Evolutionary conservation across 768 basidiomycete species (phyloP), one percentile per base, ranked within the genome.

Genomic region (Symmetrospora coprosmae): DNA sequence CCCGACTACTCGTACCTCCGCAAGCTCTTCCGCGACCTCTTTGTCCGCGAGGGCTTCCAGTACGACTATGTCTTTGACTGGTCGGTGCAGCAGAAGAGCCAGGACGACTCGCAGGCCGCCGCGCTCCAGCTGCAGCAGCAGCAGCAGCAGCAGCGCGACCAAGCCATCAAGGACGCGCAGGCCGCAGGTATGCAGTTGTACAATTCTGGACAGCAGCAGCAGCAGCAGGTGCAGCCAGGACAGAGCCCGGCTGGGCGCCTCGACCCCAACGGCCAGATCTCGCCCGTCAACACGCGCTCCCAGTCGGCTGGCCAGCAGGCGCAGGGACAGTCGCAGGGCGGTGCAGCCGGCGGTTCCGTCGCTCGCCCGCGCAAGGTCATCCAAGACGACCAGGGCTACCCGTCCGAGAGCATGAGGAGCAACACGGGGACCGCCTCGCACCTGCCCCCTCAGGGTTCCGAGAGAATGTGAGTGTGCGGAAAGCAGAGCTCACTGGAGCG

Each of bases 31-130:
- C 73, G 80, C 73, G 74, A 87, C 67, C 68, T 76, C 28, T 76
- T 76, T 59, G 74, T 75, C 51, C 71, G 75, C 46, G 75, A 76
- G 94, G 72, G 91, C 55, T 96, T 87, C 78, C 90, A 96, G 76
- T 99, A 99, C 73, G 94, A 99, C 74, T 99, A 97, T 69, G 88
- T 97, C 70, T 99, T 99, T 69, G 94, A 99, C 74, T 99, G 94
- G 91, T 72, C 70, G 28, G 71, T 73, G 52, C 55, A 58, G 37
- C 55, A 58, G 27, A 58, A 58, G 41, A 43, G 11, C 11, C 41
- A 43, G 30, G 55, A 43, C 40, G 55, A 46, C 16, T 8, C 14
- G 25, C 25, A 41, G 33, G 37, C 37, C 33, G 43, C 21, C 28
- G 43, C 19, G 37, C 55, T 21, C 23, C 27, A 25, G 33, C 9